A percentile compares a stretch with the other conserved stretches of the same genome.
Evolutionary conservation across 176 grass and related monocot genomes (phyloP).

Genomic region (Phyllostachys edulis): DNA sequence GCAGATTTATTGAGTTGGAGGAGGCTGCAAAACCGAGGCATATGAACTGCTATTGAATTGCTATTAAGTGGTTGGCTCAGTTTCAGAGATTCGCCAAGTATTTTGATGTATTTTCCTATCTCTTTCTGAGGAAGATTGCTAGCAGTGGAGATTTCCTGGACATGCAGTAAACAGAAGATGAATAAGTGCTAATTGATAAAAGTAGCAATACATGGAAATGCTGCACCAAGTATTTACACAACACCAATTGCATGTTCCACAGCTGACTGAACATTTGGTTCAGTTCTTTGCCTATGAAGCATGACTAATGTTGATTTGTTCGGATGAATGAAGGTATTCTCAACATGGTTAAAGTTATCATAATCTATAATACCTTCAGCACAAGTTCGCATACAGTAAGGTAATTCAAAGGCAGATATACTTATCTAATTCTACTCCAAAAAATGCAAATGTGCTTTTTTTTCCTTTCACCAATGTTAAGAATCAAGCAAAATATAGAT

Average conservation of each 20-base stretch:
- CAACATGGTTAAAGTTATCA: neutral
- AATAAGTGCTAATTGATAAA: neutral
- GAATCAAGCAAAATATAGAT: neutral
- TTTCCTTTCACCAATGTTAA: neutral
- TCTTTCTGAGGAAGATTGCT: constrained; percentile 99
- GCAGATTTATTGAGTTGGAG: constrained; percentile 99
- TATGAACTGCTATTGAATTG: constrained; percentile 96
- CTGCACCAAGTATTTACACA: neutral
- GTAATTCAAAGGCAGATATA: neutral
- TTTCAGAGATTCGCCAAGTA: constrained; percentile 91
- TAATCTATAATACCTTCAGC: neutral
- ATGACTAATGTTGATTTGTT: neutral
- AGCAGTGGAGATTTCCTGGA: constrained; percentile 93
- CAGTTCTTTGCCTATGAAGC: neutral
- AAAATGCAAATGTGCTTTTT: neutral
- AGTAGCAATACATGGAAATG: neutral
- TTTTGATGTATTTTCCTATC: constrained; percentile 99
- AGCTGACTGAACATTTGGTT: neutral
- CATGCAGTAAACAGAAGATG: constrained; percentile 14
- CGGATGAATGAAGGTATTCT: neutral
- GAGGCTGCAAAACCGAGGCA: constrained; percentile 95
- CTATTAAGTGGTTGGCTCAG: constrained; percentile 95
- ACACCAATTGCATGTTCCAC: neutral
- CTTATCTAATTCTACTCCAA: neutral
- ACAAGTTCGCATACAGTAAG: neutral